Base-by-base conservation (phyloP, 225 moss, liverwort and hornwort genomes). In the Physcomitrellopsis africana region DNA sequence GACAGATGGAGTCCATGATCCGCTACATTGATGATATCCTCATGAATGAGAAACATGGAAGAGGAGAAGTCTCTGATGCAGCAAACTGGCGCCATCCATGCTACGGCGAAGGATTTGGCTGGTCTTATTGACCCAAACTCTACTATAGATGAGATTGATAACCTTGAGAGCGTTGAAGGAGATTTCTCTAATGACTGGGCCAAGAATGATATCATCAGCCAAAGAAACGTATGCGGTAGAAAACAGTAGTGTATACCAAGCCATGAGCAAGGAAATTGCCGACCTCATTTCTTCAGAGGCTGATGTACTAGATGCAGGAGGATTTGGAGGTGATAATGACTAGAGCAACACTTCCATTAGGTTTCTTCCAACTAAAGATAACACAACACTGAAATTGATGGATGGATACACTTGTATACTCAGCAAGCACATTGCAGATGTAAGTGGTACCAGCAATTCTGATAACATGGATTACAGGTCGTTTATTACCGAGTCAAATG, bases 351-450 rank as follows among this genome's bases (percentile, higher is more conserved):
- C 8, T 45, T 17, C 5, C 12, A 26, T 18, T 37, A 37, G 23
- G 18, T 17, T 59, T 19, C 16, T 19, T 8, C 76, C 76, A 45
- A 65, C 81, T 9, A 76, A 76, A 60, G 76, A 81, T 5, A 24
- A 37, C 42, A 9, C 65, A 17, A 29, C 29, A 27, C 8, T 70
- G 37, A 81, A 16, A 53, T 8, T 81, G 52, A 51, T 76, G 70
- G 83, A 86, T 19, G 29, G 54, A 11, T 86, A 86, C 44, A 68
- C 82, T 13, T 17, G 15, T 9, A 80, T 80, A 74, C 82, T 86
- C 32, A 82, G 53, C 74, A 77, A 77, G 59, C 83, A 86, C 63
- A 64, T 86, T 13, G 62, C 2, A 56, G 86, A 86, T 48, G 86
- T 83, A 20, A 22, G 62, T 43, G 18, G 27, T 42, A 65, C 80